phyloP scores from a whole-genome alignment of 805 yeast species.

The Saturnispora silvae region DNA sequence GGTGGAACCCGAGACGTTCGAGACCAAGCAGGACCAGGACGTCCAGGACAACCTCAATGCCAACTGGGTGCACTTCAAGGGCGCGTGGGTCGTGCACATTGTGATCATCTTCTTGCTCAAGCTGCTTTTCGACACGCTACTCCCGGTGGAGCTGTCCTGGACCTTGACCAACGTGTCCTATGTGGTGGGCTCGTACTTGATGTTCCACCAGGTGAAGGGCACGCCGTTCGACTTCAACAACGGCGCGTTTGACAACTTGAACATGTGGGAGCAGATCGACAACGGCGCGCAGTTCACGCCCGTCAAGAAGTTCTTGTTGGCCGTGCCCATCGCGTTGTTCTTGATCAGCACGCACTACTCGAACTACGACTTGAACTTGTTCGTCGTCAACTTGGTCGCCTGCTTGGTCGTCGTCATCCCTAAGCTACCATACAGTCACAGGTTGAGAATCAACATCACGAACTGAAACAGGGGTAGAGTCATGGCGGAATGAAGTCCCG shows the following conservation, averaged over 20 bases:
- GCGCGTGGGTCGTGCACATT: conserved; percentile 92
- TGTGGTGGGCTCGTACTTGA: conserved; percentile 82
- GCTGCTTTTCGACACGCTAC: conserved; percentile 54
- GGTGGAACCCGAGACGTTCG: conserved; percentile 85
- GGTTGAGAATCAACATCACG: conserved; percentile 58
- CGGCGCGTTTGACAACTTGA: conserved; percentile 90
- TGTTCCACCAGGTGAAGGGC: conserved; percentile 95
- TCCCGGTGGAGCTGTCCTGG: conserved; percentile 90
- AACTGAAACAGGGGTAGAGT: no score
- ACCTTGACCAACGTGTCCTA: conserved; percentile 85
- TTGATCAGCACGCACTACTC: conserved; percentile 84
- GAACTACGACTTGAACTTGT: conserved; percentile 69
- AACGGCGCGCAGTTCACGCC: conserved; percentile 96
- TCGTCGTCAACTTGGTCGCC: conserved; percentile 67
- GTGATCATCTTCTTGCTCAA: conserved; percentile 70
- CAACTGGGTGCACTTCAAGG: conserved; percentile 91
- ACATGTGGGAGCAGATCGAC: conserved; percentile 95
- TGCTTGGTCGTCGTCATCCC: conserved; percentile 86
- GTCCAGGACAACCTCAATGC: conserved; percentile 86
- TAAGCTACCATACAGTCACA: conserved; percentile 73
- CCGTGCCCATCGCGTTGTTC: conserved; percentile 86
- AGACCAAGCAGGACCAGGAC: conserved; percentile 85
- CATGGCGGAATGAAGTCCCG: no score
- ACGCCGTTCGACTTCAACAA: conserved; percentile 95
- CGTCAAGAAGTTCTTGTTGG: conserved; percentile 80